Percentiles rank a stretch among this genome's conserved stretches.
Conservation (phyloP, 164 flowering plant genomes). For the Macadamia integrifolia region DNA sequence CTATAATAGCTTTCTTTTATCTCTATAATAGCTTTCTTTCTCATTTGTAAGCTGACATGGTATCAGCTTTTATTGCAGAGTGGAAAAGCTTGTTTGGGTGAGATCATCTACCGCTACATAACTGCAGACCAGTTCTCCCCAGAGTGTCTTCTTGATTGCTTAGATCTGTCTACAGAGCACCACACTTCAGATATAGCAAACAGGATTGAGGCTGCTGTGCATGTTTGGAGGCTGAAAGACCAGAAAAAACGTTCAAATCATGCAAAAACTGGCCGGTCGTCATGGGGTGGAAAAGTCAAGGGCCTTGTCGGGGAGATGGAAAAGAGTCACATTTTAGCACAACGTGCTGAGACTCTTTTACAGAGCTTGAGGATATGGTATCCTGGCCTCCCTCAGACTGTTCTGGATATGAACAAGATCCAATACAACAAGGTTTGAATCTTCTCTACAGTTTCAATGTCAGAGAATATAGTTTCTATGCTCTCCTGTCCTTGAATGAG, state of each 20-base stretch:
- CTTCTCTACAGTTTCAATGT: background rate
- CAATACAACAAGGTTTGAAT: slow-evolving; percentile 50
- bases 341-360: slow-evolving; percentile 52
- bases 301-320: slow-evolving; percentile 31
- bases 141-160: slow-evolving; percentile 43
- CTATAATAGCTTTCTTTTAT: too few species aligned
- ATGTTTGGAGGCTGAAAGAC: slow-evolving; percentile 45
- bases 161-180: slow-evolving; percentile 50
- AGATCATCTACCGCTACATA: slow-evolving; percentile 51
- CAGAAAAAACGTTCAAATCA: slow-evolving; percentile 17
- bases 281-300: slow-evolving; percentile 50
- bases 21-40: background rate
- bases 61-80: slow-evolving; percentile 32
- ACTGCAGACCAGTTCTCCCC: slow-evolving; percentile 57
- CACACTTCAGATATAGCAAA: slow-evolving; percentile 47
- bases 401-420: slow-evolving; percentile 58
- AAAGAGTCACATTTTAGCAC: slow-evolving; percentile 33
- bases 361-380: slow-evolving; percentile 35
- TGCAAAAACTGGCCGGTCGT: slow-evolving; percentile 18
- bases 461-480: background rate
- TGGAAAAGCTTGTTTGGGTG: slow-evolving; percentile 72
- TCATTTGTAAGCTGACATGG: background rate
- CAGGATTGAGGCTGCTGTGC: slow-evolving; percentile 45
- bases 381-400: slow-evolving; percentile 64
- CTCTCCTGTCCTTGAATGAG: background rate